These are phyloP conservation scores for Candida sonorensis DNA, from an alignment of 805 yeast species.

Conservation along the genomic window DNA sequence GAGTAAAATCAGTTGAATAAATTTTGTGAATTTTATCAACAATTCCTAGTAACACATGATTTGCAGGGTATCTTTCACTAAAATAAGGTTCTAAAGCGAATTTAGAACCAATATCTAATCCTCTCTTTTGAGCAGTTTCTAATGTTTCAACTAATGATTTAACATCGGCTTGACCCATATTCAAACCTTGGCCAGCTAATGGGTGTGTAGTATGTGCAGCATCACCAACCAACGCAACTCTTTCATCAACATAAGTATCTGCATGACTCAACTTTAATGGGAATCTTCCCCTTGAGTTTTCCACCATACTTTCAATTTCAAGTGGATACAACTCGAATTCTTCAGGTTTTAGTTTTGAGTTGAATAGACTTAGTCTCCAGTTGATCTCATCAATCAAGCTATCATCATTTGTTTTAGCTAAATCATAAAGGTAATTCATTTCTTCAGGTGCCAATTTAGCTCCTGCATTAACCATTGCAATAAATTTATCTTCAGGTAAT, in stretches of 20 bases:
- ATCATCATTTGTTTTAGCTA: conserved; percentile 31
- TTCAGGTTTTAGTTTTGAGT: conserved; percentile 27
- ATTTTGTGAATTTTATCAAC: conserved; percentile 90
- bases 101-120: conserved; percentile 80
- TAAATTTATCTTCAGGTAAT: conserved; percentile 55
- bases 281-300: conserved; percentile 73
- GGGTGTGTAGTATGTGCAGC: conserved; percentile 99
- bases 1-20: conserved; percentile 65
- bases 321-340: conserved; percentile 63
- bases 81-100: conserved; percentile 83
- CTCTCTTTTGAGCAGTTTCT: conserved; percentile 65
- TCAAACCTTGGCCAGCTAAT: conserved; percentile 94
- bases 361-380: conserved; percentile 54
- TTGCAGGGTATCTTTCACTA: conserved; percentile 71
- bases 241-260: conserved; percentile 74
- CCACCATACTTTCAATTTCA: conserved; percentile 50
- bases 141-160: conserved; percentile 60
- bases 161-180: conserved; percentile 96
- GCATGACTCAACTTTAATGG: conserved; percentile 88
- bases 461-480: conserved; percentile 76
- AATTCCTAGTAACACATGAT: conserved; percentile 76
- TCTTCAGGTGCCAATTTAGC: conserved; percentile 75
- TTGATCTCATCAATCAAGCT: conserved; percentile 59
- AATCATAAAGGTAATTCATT: conserved; percentile 56
- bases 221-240: conserved; percentile 93